Base-by-base conservation (phyloP, 495 filamentous ascomycete species). In the Xylona heveae region DNA sequence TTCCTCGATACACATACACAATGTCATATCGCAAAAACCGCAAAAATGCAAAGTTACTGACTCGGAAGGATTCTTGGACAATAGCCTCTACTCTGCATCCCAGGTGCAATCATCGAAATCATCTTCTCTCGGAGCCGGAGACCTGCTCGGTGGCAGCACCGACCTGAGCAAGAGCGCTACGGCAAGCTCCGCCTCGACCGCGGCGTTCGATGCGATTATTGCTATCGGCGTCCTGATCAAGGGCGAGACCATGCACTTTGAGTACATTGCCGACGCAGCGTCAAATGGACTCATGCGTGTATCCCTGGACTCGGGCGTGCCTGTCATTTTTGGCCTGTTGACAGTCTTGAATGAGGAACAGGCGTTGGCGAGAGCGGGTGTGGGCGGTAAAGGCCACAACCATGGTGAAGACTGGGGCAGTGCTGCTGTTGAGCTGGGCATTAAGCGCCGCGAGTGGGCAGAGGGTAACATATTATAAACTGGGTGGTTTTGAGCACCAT, bases 181-280 rank as follows among this genome's bases (percentile, higher is more conserved):
- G 28, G 29, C 45, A 26, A 24, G 56, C 3, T 38, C 42, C 6
- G 35, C 38, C 3, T 42, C 55, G 6, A 40, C 54, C 0, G 61
- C 55, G 33, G 59, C 63, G 12, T 94, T 94, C 48, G 82, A 94
- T 48, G 84, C 90, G 23, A 67, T 95, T 30, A 79, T 97, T 37
- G 83, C 88, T 34, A 83, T 97, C 41, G 88, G 88, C 29, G 84
- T 91, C 24, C 66, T 97, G 18, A 92, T 97, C 52, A 97, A 97
- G 58, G 88, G 88, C 41, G 78, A 90, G 48, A 97, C 88, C 12
- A 92, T 91, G 78, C 88, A 97, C 50, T 95, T 95, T 43, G 84
- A 97, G 53, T 93, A 94, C 50, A 94, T 94, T 37, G 62, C 84
- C n/a, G 83, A 91, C 38, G 72, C 78, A 23, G 80, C 85, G 14